phyloP scores from a whole-genome alignment of 768 basidiomycete genomes.

The Cubamyces sp. region DNA sequence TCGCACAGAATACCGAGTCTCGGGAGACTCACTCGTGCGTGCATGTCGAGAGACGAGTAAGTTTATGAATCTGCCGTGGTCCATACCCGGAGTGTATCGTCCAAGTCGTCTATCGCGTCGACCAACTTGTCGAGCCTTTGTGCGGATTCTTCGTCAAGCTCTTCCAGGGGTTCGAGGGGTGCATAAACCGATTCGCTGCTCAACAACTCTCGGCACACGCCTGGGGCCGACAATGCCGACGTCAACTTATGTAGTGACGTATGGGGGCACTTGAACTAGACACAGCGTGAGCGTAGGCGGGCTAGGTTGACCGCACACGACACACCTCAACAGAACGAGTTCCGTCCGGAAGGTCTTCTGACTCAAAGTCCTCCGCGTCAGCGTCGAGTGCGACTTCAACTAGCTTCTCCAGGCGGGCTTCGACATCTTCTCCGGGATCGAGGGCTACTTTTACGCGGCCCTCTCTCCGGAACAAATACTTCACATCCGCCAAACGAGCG shows the following conservation, averaged over 20 bases:
- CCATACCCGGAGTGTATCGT: conserved; percentile 63
- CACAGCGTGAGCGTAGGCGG: conserved; percentile 1
- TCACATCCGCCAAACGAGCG: conserved; percentile 63
- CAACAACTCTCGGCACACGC: conserved; percentile 43
- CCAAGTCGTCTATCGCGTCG: conserved; percentile 56
- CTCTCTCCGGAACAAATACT: conserved; percentile 63
- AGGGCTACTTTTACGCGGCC: conserved; percentile 55
- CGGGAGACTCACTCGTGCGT: not conserved
- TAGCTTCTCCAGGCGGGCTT: conserved; percentile 38
- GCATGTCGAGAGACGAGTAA: not conserved
- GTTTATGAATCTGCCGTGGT: conserved; percentile 47
- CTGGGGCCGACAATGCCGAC: conserved; percentile 37
- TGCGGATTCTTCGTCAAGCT: conserved; percentile 44
- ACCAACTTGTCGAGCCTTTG: conserved; percentile 48
- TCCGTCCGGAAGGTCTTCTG: conserved; percentile 36
- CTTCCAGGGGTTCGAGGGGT: conserved; percentile 47
- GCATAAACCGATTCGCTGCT: conserved; percentile 58
- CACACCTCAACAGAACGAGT: conserved; percentile 38
- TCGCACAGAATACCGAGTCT: not conserved
- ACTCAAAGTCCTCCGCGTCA: conserved; percentile 51
- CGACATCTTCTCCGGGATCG: conserved; percentile 37
- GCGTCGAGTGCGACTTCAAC: conserved; percentile 46
- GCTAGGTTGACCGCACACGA: not conserved
- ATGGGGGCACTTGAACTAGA: conserved; percentile 51
- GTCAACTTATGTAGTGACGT: conserved; percentile 44